Conservation (phyloP, 1,284 basidiomycete genomes). For the Boletus semigastroideus region DNA sequence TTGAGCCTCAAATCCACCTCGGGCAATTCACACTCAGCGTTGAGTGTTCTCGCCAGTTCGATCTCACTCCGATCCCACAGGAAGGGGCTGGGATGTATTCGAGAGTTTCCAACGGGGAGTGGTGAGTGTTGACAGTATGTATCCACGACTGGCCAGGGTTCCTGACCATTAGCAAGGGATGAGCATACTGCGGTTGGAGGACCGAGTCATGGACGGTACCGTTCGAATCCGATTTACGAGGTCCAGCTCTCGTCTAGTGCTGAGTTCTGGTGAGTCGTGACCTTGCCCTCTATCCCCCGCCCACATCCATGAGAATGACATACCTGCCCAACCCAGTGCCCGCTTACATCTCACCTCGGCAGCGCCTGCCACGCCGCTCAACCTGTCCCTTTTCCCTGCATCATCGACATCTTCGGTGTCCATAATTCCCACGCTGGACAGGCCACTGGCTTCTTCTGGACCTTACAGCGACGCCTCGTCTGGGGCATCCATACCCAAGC, state of each 20-base stretch:
- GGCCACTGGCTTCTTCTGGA: constrained; percentile 67
- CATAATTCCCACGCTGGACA: constrained; percentile 30
- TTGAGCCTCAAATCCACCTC: constrained; percentile 63
- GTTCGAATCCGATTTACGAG: constrained; percentile 68
- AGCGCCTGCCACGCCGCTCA: constrained; percentile 48
- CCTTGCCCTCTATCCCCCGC: background rate
- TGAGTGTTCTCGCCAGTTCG: constrained; percentile 62
- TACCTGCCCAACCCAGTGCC: constrained; percentile 42
- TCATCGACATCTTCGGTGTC: constrained; percentile 25
- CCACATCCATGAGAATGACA: constrained; percentile 1
- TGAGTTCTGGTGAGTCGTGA: constrained; percentile 52
- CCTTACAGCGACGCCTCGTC: constrained; percentile 72
- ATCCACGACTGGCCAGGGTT: background rate
- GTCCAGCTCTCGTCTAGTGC: constrained; percentile 54
- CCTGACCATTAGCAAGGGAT: constrained; percentile 42
- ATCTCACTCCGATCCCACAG: constrained; percentile 75
- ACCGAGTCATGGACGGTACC: constrained; percentile 62
- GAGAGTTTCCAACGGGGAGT: constrained; percentile 63
- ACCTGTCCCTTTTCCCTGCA: constrained; percentile 57
- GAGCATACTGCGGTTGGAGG: constrained; percentile 59
- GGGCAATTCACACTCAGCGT: constrained; percentile 67
- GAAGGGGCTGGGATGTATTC: constrained; percentile 93
- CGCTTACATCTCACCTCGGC: constrained; percentile 61
- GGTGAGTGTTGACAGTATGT: constrained; percentile 46
- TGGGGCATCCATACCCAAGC: constrained; percentile 63